Base-by-base conservation (phyloP, 306 rosid species). In the Cajanus cajan region DNA sequence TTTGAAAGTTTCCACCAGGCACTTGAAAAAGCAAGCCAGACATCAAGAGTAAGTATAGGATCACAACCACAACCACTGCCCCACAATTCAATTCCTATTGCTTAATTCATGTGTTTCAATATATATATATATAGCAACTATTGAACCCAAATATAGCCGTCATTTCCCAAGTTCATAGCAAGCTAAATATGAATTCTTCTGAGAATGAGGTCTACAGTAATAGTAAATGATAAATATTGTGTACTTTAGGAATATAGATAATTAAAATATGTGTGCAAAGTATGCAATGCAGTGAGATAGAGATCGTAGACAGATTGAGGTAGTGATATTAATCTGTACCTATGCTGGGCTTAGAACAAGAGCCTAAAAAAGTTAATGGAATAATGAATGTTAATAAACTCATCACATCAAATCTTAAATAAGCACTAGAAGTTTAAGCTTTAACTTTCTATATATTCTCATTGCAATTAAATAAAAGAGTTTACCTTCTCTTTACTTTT, bases 1-100 rank as follows among this genome's bases (percentile, higher is more conserved):
- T 94, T 22, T 90, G 91, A 52, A 94, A 94, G 78, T 86, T 86
- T 1, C 95, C 97, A 0, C 95, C 98, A 0, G 97, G 98, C 4
- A 92, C 78, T 81, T 90, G 97, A 69, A 94, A 94, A 4, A 94
- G 82, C 18, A 94, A 80, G 0, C 97, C 97, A 0, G 96, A 97
- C 0, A 97, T 84, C 52, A 94, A 70, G 73, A 94, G 80, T 41
- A 92, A 87, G 50, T 89, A 94, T 58, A 94, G 81, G 74, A n/a
- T n/a, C n/a, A n/a, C n/a, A n/a, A n/a, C n/a, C n/a, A n/a, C n/a
- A n/a, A n/a, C n/a, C n/a, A n/a, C n/a, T n/a, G n/a, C n/a, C n/a
- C n/a, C n/a, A n/a, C n/a, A n/a, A n/a, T n/a, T n/a, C n/a, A n/a
- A n/a, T n/a, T n/a, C n/a, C n/a, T n/a, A n/a, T n/a, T n/a, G n/a